Evolutionary conservation across 2,329 filamentous ascomycete genomes (phyloP).

Genomic region (Scolecobasidium constrictum): DNA sequence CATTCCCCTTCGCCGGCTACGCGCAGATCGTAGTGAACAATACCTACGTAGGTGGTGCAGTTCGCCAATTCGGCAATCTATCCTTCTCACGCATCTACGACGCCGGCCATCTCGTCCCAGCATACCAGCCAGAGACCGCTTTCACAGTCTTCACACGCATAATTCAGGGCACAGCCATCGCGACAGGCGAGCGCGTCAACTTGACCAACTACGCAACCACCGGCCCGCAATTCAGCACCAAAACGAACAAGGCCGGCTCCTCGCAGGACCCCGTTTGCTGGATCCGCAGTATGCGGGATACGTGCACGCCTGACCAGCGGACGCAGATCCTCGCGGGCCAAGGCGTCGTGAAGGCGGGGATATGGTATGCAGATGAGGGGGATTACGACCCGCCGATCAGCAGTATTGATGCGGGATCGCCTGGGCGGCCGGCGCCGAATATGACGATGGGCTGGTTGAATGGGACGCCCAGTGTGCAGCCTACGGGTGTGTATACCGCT

Average conservation of each 20-base stretch:
- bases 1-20: conserved; percentile 60
- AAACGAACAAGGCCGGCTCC: conserved; percentile 37
- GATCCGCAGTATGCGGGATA: conserved; percentile 39
- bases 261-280: conserved; percentile 46
- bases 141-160: conserved; percentile 43
- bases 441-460: background rate
- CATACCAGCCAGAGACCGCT: conserved; percentile 40
- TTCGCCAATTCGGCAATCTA: conserved; percentile 64
- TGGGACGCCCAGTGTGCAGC: conserved; percentile 1
- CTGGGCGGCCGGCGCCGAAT: conserved; percentile 18
- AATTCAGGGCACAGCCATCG: conserved; percentile 38
- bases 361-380: conserved; percentile 35
- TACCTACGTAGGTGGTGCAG: conserved; percentile 58
- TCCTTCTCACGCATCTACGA: conserved; percentile 41
- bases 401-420: conserved; percentile 20
- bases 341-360: conserved; percentile 50
- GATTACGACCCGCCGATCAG: conserved; percentile 26
- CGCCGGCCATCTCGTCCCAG: conserved; percentile 39
- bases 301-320: conserved; percentile 43
- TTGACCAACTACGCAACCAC: conserved; percentile 43
- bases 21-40: conserved; percentile 58
- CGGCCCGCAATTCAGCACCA: conserved; percentile 47
- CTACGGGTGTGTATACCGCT: conserved; percentile 27
- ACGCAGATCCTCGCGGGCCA: conserved; percentile 36
- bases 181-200: conserved; percentile 39